Percentiles rank a stretch among this genome's conserved stretches.
Evolutionary conservation across 208 protist species (phyloP).

Genomic region (Acanthamoeba lenticulata): DNA sequence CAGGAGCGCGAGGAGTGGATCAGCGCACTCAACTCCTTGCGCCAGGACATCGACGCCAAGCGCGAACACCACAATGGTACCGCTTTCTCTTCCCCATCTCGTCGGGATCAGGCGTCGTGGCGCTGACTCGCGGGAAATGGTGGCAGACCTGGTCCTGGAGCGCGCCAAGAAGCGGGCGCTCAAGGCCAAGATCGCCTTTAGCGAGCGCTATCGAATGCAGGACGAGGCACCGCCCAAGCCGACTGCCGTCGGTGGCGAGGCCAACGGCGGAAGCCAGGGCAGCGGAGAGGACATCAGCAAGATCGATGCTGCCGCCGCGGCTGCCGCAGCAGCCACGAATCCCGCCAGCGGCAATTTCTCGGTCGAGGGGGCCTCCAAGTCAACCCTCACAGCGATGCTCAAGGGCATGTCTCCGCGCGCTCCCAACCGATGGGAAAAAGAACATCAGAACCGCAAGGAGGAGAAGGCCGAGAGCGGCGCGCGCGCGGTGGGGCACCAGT

Average conservation of each 20-base stretch:
- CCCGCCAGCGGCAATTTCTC: no score
- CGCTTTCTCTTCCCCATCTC: background rate
- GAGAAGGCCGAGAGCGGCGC: background rate
- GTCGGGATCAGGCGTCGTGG: background rate
- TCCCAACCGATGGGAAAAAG: slow-evolving; percentile 41
- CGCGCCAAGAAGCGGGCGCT: slow-evolving; percentile 12
- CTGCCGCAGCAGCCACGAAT: no score
- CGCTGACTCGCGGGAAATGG: background rate
- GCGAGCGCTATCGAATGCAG: background rate
- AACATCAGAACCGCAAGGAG: slow-evolving; percentile 14
- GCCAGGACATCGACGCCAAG: slow-evolving; percentile 26
- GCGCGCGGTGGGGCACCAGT: background rate
- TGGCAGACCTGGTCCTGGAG: background rate
- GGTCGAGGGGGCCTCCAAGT: background rate
- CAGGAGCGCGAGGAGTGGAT: slow-evolving; percentile 35
- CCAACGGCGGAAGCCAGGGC: background rate
- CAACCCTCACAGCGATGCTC: background rate
- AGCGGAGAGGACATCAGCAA: background rate
- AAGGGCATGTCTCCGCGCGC: background rate
- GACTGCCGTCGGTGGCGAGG: background rate
- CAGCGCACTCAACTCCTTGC: background rate
- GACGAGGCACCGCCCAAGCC: background rate
- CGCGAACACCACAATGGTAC: slow-evolving; percentile 31
- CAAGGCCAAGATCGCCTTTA: slow-evolving; percentile 8
- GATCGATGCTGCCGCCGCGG: no score